Percentiles rank a stretch among this genome's conserved stretches.
These are phyloP conservation scores for Myxozyma neotropica DNA, from an alignment of 805 yeast species.

Conservation along the genomic window DNA sequence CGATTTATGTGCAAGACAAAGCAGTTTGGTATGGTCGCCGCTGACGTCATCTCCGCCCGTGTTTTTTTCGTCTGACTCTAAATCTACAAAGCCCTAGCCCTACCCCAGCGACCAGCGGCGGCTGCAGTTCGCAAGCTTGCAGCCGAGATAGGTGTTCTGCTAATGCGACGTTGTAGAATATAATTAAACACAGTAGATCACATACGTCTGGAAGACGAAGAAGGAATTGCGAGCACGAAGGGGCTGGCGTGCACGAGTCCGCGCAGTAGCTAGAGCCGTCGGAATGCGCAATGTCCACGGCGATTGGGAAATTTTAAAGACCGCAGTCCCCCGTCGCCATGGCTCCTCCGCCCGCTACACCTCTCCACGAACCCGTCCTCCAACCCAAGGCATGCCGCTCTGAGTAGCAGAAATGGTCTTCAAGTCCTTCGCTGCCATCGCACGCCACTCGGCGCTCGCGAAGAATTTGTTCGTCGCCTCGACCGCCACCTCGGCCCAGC, in stretches of 20 bases:
- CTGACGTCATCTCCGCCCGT: background rate
- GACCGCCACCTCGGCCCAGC: conserved; percentile 39
- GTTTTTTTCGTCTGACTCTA: background rate
- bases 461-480: conserved; percentile 44
- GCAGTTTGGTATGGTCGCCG: background rate
- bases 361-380: background rate
- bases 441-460: conserved; percentile 46
- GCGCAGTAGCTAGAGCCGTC: no score
- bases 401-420: conserved; percentile 45
- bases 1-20: no score
- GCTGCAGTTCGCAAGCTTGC: no score
- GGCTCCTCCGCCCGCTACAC: background rate
- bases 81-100: background rate
- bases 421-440: conserved; percentile 44
- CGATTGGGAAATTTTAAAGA: background rate
- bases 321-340: no score
- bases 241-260: no score
- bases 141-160: no score
- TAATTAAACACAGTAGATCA: no score
- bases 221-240: no score
- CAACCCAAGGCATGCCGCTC: background rate
- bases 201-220: no score
- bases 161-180: no score
- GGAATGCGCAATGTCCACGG: no score
- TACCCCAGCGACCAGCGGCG: no score